Evolutionary conservation across 2,329 filamentous ascomycete species (phyloP), one percentile per base, ranked within the genome.

Genomic region (Diaporthe vaccinii): DNA sequence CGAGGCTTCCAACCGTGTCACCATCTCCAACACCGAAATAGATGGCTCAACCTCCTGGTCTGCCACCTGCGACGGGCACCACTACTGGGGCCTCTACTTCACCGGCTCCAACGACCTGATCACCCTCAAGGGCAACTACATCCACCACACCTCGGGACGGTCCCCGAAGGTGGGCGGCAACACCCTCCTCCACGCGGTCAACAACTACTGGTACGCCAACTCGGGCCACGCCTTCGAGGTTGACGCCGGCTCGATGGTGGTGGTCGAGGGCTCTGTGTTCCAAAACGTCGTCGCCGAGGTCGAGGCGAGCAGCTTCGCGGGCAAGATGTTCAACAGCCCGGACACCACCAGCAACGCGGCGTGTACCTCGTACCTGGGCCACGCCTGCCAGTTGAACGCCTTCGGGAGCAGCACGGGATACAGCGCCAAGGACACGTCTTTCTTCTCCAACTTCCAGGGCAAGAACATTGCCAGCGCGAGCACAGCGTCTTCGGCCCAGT

Each of bases 41-140:
- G 87, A 92, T 79, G 91, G 91, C 61, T 80, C 81, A 34, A 70
- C 44, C 25, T 72, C 83, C 22, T 92, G 86, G 84, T 91, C 89
- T 15, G 87, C 90, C 6, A 89, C 86, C 62, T 92, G 90, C 82
- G 85, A 92, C 79, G 85, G 84, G 55, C 86, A 90, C 82, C 89
- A 91, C 83, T 91, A 92, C 87, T 92, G 90, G 89, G 86, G 83
- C 41, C 82, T 91, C 77, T 91, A 90, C 84, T 85, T 92, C 67
- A 87, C 85, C 55, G 90, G 91, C n/a, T 84, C 85, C 74, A 85
- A 82, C 80, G 90, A 92, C 80, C 79, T 87, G 76, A 84, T 91
- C 79, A 92, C 90, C 77, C 79, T 92, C 80, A 89, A 90, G 84
- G 85, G 86, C 78, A 92, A 92, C 86, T 91, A 91, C 84, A 84